Evolutionary conservation across 2,329 filamentous ascomycete species (phyloP).

Genomic region (Pseudopyrenochaeta lycopersici): DNA sequence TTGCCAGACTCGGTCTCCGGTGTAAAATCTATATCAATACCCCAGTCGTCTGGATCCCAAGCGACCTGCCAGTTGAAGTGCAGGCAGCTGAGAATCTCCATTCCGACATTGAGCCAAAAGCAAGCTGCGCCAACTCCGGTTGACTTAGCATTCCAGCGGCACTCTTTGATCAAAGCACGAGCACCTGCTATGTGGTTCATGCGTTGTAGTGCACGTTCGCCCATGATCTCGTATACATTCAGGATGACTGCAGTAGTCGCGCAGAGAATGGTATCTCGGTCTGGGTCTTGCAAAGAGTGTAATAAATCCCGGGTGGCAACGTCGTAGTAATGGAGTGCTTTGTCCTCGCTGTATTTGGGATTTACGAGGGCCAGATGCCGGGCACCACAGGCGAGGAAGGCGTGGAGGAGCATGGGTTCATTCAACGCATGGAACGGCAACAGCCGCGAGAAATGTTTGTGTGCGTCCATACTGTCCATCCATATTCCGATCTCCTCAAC

Average conservation of each 20-base stretch:
- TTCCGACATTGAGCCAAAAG: conserved; percentile 92
- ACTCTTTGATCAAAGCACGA: conserved; percentile 86
- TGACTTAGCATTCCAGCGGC: conserved; percentile 83
- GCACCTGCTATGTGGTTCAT: conserved; percentile 91
- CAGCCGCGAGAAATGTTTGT: conserved; percentile 84
- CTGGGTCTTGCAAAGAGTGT: conserved; percentile 80
- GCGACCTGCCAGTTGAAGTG: conserved; percentile 86
- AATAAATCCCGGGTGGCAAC: conserved; percentile 82
- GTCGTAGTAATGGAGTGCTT: conserved; percentile 84
- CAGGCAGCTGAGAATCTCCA: conserved; percentile 89
- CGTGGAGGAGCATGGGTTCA: conserved; percentile 88
- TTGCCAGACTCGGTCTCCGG: conserved; percentile 66
- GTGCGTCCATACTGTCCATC: conserved; percentile 91
- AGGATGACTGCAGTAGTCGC: conserved; percentile 87
- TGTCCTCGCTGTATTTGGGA: conserved; percentile 75
- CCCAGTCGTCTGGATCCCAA: conserved; percentile 93
- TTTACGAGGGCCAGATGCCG: conserved; percentile 80
- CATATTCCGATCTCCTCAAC: conserved; percentile 89
- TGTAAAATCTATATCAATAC: conserved; percentile 78
- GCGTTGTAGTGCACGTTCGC: conserved; percentile 76
- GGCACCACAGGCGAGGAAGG: conserved; percentile 87
- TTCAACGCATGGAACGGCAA: conserved; percentile 84
- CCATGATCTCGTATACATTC: conserved; percentile 95
- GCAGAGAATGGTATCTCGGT: conserved; percentile 83
- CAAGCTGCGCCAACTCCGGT: conserved; percentile 84